phyloP scores from a whole-genome alignment of 441 rosid genomes.

The Jatropha multifida region DNA sequence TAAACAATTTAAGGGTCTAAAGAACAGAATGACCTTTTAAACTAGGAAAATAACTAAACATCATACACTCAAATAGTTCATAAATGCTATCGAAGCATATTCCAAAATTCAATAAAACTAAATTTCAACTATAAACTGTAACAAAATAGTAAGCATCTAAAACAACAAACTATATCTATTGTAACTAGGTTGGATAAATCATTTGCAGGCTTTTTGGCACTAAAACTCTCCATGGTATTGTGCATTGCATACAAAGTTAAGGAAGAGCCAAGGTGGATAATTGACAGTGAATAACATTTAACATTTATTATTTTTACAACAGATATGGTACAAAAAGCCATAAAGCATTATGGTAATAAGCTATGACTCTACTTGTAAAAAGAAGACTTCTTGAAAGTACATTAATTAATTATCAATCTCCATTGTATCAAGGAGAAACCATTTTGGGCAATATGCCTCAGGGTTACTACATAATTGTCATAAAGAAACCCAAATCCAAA shows the following conservation, averaged over 20 bases:
- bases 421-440: constrained; percentile 54
- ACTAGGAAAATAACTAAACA: neutral
- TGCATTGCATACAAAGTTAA: neutral
- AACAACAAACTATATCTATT: neutral
- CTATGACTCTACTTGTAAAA: constrained; percentile 18
- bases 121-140: neutral
- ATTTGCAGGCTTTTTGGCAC: neutral
- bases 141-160: neutral
- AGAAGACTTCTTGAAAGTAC: constrained; percentile 14
- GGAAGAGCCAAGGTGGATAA: neutral
- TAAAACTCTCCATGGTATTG: neutral
- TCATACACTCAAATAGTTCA: neutral
- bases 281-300: neutral
- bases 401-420: constrained; percentile 22
- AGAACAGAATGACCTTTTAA: neutral
- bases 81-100: neutral
- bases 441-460: constrained; percentile 60
- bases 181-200: neutral
- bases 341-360: constrained; percentile 17
- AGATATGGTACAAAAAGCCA: constrained; percentile 16
- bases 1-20: neutral
- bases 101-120: neutral
- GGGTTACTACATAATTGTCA: constrained; percentile 61
- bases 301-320: constrained; percentile 9
- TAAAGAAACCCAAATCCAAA: constrained; percentile 82